Evolutionary conservation across 495 filamentous ascomycete genomes (phyloP), one percentile per base, ranked within the genome.

Genomic region (Neurospora sp.): DNA sequence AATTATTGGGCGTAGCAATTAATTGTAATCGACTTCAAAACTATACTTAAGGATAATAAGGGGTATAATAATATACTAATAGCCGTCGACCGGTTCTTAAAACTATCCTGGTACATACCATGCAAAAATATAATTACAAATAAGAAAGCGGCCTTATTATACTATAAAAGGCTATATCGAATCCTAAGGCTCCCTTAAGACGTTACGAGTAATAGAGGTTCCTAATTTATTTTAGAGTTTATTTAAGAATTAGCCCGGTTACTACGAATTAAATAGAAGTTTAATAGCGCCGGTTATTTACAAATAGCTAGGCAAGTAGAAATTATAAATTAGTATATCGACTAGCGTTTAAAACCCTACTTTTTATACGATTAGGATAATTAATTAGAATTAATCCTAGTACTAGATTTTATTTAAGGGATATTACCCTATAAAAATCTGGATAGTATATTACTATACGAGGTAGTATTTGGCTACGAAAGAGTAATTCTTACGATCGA

Each of bases 1-100:
- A 27, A 70, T 10, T 18, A n/a, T 14, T 8, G 40, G 18, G 6
- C 10, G 18, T 75, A 39, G 70, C 0, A 70, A 10, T 69, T 11
- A 20, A 11, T 72, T 0, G 54, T 72, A 9, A 23, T 75, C 7
- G 54, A 75, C 11, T 75, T 75, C 31, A 75, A 75, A 39, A 40
- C 23, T 14, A 72, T 72, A 20, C 70, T 27, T 1, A 72, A 69
- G 10, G 39, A 70, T 20, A 72, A 42, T 16, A 39, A 66, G 7
- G 70, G 70, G 11, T 71, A 23, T n/a, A 41, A 74, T 39, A 74
- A 74, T 23, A 31, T 16, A 31, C 7, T 48, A 1, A 5, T 42
- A 18, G 11, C 11, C 5, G 16, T 42, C 41, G 14, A 42, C 11
- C 5, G 16, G 11, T 42, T 16, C 11, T 42, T 14, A 12, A 42